Base-by-base conservation (phyloP, 2,329 filamentous ascomycete genomes). In the Talaromyces sp. region DNA sequence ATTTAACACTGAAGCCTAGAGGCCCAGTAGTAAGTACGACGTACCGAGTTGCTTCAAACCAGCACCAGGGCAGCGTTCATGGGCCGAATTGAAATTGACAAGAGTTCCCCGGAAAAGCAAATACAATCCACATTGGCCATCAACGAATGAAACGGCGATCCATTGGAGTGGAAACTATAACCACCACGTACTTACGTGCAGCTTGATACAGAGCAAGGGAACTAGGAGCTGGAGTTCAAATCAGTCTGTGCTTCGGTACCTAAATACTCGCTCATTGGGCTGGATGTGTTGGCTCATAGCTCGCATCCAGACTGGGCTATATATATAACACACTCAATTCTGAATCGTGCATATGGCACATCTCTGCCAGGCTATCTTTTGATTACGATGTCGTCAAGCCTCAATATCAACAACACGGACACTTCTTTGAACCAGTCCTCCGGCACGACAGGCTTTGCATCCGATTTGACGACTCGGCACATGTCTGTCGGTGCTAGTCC, bases 61-160 rank as follows among this genome's bases (percentile, higher is more conserved):
- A 24, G 22, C 22, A 22, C 11, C 47, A 33, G 27, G 27, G 22
- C 24, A 50, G 10, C 31, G 13, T 3, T 31, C 24, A 13, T 19
- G 22, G 19, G 19, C 56, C 13, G 35, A 43, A 43, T 43, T 24
- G 35, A n/a, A 43, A 43, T 58, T 13, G 56, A 58, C 24, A 24
- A 24, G 10, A 33, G 8, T 57, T 57, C 61, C 50, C 61, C 60
- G 60, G 39, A 47, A 57, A 63, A 63, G 39, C 22, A 59, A 59
- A 59, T 31, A 31, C 10, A 57, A 24, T 11, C 54, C 35, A 58
- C 35, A 16, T 39, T 59, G 22, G 35, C 14, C 39, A 9, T 19
- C 27, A 7, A 31, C 37, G 37, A 59, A 45, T 45, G 9, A 59
- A 31, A 24, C 2, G 8, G 2, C 56, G 37, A 19, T n/a, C 56